Evolutionary conservation across 768 basidiomycete species (phyloP).

Genomic region (Collybia mongolica): DNA sequence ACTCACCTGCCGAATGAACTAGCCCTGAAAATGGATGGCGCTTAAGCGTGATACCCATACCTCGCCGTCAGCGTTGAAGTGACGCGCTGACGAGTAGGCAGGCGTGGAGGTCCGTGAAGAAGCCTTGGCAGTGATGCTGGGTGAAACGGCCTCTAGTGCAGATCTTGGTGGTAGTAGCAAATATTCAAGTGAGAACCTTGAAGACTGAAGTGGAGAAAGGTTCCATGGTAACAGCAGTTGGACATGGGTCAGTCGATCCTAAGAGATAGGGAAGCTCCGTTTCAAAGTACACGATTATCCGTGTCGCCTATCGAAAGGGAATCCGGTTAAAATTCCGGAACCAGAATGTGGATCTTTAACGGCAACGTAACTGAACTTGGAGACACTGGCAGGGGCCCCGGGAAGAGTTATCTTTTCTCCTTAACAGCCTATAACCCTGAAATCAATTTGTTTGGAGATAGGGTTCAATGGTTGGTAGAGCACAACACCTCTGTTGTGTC

Average conservation of each 20-base stretch:
- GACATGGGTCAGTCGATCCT: slow-evolving; percentile 85
- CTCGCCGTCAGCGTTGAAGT: slow-evolving; percentile 72
- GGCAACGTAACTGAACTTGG: slow-evolving; percentile 70
- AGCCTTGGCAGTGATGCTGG: slow-evolving; percentile 75
- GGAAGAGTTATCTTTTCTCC: slow-evolving; percentile 82
- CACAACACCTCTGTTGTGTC: slow-evolving; percentile 69
- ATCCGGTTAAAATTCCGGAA: slow-evolving; percentile 78
- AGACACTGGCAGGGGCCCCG: slow-evolving; percentile 65
- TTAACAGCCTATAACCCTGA: slow-evolving; percentile 72
- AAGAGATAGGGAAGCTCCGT: slow-evolving; percentile 76
- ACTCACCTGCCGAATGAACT: slow-evolving; percentile 77
- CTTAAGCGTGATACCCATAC: slow-evolving; percentile 86
- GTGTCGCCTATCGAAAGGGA: slow-evolving; percentile 73
- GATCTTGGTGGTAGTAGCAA: slow-evolving; percentile 90
- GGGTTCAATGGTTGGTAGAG: slow-evolving; percentile 73
- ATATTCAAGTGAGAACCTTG: slow-evolving; percentile 86
- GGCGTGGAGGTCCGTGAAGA: slow-evolving; percentile 78
- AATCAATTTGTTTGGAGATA: slow-evolving; percentile 75
- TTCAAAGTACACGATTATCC: slow-evolving; percentile 65
- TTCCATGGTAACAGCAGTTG: slow-evolving; percentile 87
- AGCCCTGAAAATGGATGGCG: slow-evolving; percentile 91
- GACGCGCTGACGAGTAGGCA: slow-evolving; percentile 75
- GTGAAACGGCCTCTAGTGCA: slow-evolving; percentile 76
- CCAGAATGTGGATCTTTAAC: slow-evolving; percentile 69
- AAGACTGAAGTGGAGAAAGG: slow-evolving; percentile 89